Conservation (phyloP, 176 grass and related monocot species). For the Raddia distichophylla region DNA sequence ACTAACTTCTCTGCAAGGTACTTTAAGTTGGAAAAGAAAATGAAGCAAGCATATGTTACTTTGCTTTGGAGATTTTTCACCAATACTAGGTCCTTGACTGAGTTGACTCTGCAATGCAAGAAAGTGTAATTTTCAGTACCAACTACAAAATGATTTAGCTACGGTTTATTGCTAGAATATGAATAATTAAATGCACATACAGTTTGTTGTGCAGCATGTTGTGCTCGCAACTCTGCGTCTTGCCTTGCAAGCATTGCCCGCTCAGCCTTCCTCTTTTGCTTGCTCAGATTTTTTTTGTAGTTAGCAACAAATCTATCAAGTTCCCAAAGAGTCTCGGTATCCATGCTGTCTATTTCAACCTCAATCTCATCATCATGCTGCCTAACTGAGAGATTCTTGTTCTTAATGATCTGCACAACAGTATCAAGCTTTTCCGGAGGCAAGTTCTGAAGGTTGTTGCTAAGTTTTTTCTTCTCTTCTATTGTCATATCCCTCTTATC, state of each 20-base stretch:
- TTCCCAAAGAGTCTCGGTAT: slow-evolving; percentile 96
- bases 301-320: slow-evolving; percentile 96
- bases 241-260: slow-evolving; percentile 74
- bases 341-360: slow-evolving; percentile 98
- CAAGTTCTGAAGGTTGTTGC: slow-evolving; percentile 89
- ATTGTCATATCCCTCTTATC: slow-evolving; percentile 99
- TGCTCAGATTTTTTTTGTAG: slow-evolving; percentile 95
- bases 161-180: slow-evolving; percentile 7
- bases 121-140: slow-evolving; percentile 22
- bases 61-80: slow-evolving; percentile 48
- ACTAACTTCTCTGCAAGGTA: slow-evolving; percentile 19
- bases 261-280: slow-evolving; percentile 94
- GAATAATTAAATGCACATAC: slow-evolving; percentile 46
- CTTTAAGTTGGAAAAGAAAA: slow-evolving; percentile 25
- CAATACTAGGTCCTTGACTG: slow-evolving; percentile 42
- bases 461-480: slow-evolving; percentile 90
- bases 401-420: slow-evolving; percentile 92
- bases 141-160: neutral
- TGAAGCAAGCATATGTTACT: slow-evolving; percentile 25
- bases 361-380: slow-evolving; percentile 99
- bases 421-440: slow-evolving; percentile 80
- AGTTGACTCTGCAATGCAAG: slow-evolving; percentile 48
- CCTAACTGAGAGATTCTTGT: slow-evolving; percentile 81
- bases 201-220: slow-evolving; percentile 50
- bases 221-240: slow-evolving; percentile 50